Conservation (phyloP, 2,329 filamentous ascomycete species). For the Sclerotinia trifoliorum region DNA sequence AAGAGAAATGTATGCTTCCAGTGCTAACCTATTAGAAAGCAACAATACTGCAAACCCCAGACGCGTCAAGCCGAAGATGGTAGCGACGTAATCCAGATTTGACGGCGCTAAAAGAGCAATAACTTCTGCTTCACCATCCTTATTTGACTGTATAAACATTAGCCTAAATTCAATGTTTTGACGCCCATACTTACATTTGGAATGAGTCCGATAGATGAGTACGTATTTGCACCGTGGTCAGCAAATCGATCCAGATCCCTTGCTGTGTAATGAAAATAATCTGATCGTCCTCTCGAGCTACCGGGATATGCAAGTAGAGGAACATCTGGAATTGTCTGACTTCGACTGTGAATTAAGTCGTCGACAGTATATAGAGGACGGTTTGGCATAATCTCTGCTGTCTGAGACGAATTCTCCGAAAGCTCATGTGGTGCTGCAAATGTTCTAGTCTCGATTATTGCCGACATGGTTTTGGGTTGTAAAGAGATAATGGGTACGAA, state of each 20-base stretch:
- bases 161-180: not conserved
- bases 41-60: conserved; percentile 54
- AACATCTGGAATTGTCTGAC: conserved; percentile 29
- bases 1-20: conserved; percentile 50
- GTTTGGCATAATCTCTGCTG: not conserved
- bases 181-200: conserved; percentile 22
- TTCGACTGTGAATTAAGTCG: conserved; percentile 33
- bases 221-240: conserved; percentile 34
- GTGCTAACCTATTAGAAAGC: conserved; percentile 53
- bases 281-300: conserved; percentile 26
- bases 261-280: conserved; percentile 37
- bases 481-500: not conserved
- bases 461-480: conserved; percentile 4
- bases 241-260: conserved; percentile 37
- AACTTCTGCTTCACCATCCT: conserved; percentile 22
- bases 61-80: conserved; percentile 52
- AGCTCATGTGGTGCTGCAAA: conserved; percentile 6
- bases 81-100: conserved; percentile 52
- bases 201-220: conserved; percentile 29
- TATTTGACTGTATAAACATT: not conserved
- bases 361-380: conserved; percentile 29
- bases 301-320: conserved; percentile 36
- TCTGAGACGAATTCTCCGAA: not conserved
- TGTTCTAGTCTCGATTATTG: conserved; percentile 4
- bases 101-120: conserved; percentile 31